A percentile compares a stretch with the other conserved stretches of the same genome.
phyloP scores from a whole-genome alignment of 306 rosid species.

The Canavalia ensiformis region DNA sequence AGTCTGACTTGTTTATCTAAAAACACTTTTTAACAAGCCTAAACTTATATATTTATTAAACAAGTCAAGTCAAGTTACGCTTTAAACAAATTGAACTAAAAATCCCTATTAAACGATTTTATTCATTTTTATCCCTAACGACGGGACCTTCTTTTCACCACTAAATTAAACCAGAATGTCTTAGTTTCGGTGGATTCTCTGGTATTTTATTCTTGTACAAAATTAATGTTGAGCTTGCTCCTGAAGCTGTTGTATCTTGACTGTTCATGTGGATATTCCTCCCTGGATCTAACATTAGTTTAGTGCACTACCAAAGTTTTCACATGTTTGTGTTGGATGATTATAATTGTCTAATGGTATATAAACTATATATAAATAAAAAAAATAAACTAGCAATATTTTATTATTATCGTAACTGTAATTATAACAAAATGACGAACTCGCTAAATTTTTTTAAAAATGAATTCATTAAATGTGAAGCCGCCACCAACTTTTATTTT shows the following conservation, averaged over 20 bases:
- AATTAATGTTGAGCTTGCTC: not conserved
- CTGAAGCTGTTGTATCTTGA: not conserved
- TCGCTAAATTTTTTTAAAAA: too few species aligned
- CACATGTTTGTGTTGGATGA: not conserved
- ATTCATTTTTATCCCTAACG: too few species aligned
- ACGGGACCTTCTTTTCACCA: not conserved
- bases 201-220: not conserved
- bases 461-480: too few species aligned
- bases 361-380: not conserved
- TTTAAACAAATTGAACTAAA: too few species aligned
- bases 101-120: too few species aligned
- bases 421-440: too few species aligned
- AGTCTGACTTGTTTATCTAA: too few species aligned
- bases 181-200: slow-evolving; percentile 29
- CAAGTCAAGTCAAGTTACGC: too few species aligned
- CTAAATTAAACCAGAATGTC: not conserved
- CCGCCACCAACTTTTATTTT: too few species aligned
- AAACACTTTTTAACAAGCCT: too few species aligned
- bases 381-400: not conserved
- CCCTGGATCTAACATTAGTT: not conserved
- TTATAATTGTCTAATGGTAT: not conserved
- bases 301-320: slow-evolving; percentile 8
- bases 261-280: slow-evolving; percentile 13
- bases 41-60: too few species aligned
- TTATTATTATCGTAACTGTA: too few species aligned